Percentiles rank a stretch among this genome's conserved stretches.
phyloP scores from a whole-genome alignment of 352 stramenopile genomes.

The Phytophthora macrochlamydospora region DNA sequence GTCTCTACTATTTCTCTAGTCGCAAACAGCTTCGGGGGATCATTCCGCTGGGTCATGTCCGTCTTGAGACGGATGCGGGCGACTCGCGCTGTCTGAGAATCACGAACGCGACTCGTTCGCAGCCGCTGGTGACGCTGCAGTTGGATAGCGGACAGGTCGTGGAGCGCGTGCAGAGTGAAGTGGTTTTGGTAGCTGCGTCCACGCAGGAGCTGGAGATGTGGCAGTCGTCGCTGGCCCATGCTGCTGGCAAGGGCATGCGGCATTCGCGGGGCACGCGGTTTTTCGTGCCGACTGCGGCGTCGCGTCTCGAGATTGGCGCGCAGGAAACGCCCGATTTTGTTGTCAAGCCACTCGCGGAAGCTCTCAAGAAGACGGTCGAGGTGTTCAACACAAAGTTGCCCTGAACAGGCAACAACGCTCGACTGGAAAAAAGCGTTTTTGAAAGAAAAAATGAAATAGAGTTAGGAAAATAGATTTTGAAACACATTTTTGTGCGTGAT shows the following conservation, averaged over 20 bases:
- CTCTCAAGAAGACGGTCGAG: constrained; percentile 82
- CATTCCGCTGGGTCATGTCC: constrained; percentile 81
- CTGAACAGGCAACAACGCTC: constrained; percentile 7
- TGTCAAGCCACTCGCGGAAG: constrained; percentile 69
- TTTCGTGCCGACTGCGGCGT: constrained; percentile 81
- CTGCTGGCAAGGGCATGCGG: constrained; percentile 77
- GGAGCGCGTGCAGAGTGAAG: constrained; percentile 77
- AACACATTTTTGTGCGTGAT: background rate
- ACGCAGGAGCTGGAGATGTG: constrained; percentile 89
- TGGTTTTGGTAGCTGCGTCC: constrained; percentile 71
- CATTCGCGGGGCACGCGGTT: constrained; percentile 85
- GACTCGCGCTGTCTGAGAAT: constrained; percentile 71
- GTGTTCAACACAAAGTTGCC: constrained; percentile 83
- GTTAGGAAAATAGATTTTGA: constrained; percentile 9
- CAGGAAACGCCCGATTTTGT: constrained; percentile 82
- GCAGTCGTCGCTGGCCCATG: constrained; percentile 85
- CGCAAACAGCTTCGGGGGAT: constrained; percentile 85
- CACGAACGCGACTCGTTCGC: constrained; percentile 55
- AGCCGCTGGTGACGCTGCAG: constrained; percentile 78
- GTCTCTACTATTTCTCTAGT: constrained; percentile 88
- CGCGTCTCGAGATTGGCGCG: constrained; percentile 81
- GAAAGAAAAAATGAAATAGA: constrained; percentile 21
- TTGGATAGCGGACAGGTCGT: constrained; percentile 86
- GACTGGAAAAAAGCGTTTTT: constrained; percentile 18
- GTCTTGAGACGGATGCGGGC: constrained; percentile 64